Evolutionary conservation across 2,329 filamentous ascomycete genomes (phyloP).

Genomic region (Alternaria ventricosa): DNA sequence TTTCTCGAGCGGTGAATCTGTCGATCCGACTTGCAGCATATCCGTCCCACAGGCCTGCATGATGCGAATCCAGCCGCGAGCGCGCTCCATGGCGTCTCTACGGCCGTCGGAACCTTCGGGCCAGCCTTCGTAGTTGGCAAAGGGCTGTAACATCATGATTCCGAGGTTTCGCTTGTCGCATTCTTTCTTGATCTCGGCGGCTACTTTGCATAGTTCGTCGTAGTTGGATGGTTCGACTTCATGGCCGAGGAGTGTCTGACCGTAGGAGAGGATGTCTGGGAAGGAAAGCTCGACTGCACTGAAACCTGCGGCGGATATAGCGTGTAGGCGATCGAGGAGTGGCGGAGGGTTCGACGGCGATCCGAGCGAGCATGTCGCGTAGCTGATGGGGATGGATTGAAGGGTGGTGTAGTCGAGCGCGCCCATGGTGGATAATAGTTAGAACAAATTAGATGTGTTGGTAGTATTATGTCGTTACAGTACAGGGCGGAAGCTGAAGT

Average conservation of each 20-base stretch:
- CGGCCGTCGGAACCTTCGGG: conserved; percentile 62
- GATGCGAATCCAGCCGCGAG: conserved; percentile 71
- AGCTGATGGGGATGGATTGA: conserved; percentile 57
- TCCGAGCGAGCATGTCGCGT: conserved; percentile 64
- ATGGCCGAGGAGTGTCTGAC: conserved; percentile 57
- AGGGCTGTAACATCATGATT: conserved; percentile 77
- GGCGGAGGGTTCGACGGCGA: conserved; percentile 51
- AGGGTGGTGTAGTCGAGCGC: conserved; percentile 44
- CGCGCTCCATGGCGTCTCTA: conserved; percentile 67
- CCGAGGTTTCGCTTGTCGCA: conserved; percentile 62
- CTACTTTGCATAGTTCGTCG: conserved; percentile 62
- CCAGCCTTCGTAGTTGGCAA: conserved; percentile 81
- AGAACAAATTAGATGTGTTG: not conserved
- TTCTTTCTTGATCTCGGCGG: conserved; percentile 60
- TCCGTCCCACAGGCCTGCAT: conserved; percentile 74
- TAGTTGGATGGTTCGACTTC: conserved; percentile 66
- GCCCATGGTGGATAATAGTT: conserved; percentile 34
- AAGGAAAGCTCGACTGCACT: conserved; percentile 75
- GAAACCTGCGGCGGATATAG: conserved; percentile 71
- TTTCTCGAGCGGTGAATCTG: conserved; percentile 64
- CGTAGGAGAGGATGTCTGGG: conserved; percentile 72
- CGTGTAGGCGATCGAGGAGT: conserved; percentile 65
- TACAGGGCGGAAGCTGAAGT: not conserved
- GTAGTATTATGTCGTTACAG: not conserved
- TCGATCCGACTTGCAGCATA: conserved; percentile 70